Base-by-base conservation (phyloP, 768 basidiomycete genomes). In the Agaricus bisporus region DNA sequence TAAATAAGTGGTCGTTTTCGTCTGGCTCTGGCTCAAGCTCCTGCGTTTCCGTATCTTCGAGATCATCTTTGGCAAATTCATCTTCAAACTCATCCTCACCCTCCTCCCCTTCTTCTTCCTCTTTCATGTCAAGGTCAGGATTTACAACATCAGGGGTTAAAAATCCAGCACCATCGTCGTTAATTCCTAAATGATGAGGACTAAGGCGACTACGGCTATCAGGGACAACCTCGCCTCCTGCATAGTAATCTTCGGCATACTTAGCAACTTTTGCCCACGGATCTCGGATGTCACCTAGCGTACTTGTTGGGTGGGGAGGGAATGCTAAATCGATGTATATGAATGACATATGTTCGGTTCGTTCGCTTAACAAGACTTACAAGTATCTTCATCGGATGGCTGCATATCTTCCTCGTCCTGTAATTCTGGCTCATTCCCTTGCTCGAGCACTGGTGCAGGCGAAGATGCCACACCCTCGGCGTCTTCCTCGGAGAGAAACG, bases 141-240 rank as follows among this genome's bases (percentile, higher is more conserved):
- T 52, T 51, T 9, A 29, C 49, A 10, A 46, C 54, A 14, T 53
- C 45, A 36, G 49, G 43, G 46, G 44, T 28, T 18, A 26, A 28
- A 28, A 49, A 55, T 5, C 46, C 48, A 8, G 26, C 17, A 2
- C 37, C 54, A 41, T 58, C 56, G 15, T 49, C 56, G 17, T 54
- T 54, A 25, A 28, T 43, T 1, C 65, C 66, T 3, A 74, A 55
- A 26, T 64, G 59, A 55, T 72, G 61, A 14, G 68, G 60, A 49
- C 58, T 56, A 4, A 60, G 46, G n/a, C 38, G 43, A 28, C 47
- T 53, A 4, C 49, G 57, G 14, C 47, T 45, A 12, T 45, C 25
- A 28, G 57, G 46, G 15, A 56, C 54, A 36, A 70, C 26, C 48
- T 78, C 75, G 1, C 76, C 78, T 11, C 74, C 77, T 5, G 74